These are phyloP conservation scores for Solanum hybrid DNA, from an alignment of 305 asterid species.

Conservation along the genomic window DNA sequence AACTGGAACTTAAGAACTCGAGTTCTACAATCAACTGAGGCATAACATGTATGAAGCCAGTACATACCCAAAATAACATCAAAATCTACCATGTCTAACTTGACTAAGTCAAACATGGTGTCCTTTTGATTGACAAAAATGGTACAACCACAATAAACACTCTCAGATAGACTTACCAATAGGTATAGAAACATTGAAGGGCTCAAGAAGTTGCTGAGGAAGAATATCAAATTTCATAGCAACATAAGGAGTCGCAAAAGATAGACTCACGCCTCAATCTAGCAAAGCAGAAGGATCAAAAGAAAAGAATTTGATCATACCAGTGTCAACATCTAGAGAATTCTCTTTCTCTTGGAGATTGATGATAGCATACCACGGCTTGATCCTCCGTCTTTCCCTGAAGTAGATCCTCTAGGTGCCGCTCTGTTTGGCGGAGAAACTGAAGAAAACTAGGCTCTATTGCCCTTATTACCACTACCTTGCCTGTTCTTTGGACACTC, in stretches of 20 bases:
- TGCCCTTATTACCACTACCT: neutral
- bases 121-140: neutral
- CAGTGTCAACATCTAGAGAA: neutral
- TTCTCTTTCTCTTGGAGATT: neutral
- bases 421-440: neutral
- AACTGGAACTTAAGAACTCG: neutral
- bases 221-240: neutral
- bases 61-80: neutral
- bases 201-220: neutral
- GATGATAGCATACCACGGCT: neutral
- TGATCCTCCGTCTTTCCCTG: neutral
- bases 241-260: neutral
- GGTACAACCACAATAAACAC: neutral
- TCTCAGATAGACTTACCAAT: neutral
- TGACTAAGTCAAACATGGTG: neutral
- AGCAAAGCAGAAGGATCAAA: neutral
- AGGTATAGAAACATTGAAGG: neutral
- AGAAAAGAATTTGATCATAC: neutral
- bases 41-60: neutral
- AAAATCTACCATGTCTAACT: too few relatives aligned
- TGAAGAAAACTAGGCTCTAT: neutral
- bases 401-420: neutral
- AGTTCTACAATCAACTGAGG: neutral
- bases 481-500: neutral
- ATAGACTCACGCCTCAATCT: neutral